Evolutionary conservation across 208 protist genomes (phyloP).

Genomic region (Vickermania spadyakhi): DNA sequence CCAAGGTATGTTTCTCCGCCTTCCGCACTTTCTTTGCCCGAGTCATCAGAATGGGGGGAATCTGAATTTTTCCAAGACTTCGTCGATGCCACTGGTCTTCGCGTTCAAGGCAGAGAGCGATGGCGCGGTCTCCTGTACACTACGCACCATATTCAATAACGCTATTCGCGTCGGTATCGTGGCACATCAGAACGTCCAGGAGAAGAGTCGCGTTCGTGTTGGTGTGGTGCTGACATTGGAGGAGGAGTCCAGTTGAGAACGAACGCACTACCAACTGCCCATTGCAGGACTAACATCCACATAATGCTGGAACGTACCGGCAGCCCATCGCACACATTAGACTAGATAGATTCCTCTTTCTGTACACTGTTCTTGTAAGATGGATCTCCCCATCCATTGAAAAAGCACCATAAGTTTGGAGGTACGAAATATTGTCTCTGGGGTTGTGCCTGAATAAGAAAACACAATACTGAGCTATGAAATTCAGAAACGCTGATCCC

Average conservation of each 20-base stretch:
- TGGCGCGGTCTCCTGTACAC: constrained; percentile 45
- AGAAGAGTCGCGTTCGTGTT: constrained; percentile 17
- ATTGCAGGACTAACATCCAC: no score
- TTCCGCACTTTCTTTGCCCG: constrained; percentile 24
- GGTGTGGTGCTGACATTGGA: constrained; percentile 68
- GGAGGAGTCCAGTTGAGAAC: constrained; percentile 10
- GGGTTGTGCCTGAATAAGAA: no score
- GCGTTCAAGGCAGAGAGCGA: constrained; percentile 67
- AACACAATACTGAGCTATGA: no score
- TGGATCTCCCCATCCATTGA: no score
- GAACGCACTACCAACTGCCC: no score
- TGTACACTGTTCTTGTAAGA: no score
- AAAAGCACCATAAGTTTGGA: no score
- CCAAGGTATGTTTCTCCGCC: constrained; percentile 58
- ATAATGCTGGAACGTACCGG: no score
- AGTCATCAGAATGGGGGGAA: neutral
- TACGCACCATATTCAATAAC: constrained; percentile 63
- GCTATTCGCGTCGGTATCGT: constrained; percentile 66
- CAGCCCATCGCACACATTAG: no score
- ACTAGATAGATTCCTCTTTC: no score
- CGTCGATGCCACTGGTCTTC: constrained; percentile 34
- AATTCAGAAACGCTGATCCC: no score
- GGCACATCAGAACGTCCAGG: constrained; percentile 44
- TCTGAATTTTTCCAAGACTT: constrained; percentile 13
- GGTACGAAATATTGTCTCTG: no score